Base-by-base conservation (phyloP, 495 filamentous ascomycete genomes). In the Acidiella bohemica region DNA sequence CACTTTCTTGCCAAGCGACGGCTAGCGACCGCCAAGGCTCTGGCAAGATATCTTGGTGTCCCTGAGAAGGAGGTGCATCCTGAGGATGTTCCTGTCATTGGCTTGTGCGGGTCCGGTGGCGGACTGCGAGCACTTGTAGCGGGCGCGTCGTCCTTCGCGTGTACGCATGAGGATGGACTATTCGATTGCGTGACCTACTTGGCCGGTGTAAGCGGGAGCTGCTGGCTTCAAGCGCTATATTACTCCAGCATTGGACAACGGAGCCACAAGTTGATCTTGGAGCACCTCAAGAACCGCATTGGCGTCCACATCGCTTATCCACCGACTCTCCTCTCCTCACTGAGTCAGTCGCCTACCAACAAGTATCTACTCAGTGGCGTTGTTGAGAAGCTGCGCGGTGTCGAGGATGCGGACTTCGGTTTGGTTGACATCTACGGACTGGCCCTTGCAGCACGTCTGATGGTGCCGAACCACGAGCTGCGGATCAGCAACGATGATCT, bases 131-230 rank as follows among this genome's bases (percentile, higher is more conserved):
- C 90, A 0, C 67, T 97, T 34, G 83, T 95, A 7, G 88, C 90
- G 11, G 85, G 90, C 0, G 72, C 83, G 0, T 82, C 86, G 10
- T 93, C 84, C 1, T 81, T 84, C 39, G 62, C 87, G 11, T 81
- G 82, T 22, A 68, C 84, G 4, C 69, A 80, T 19, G 82, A 93
- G 58, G 76, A 78, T 33, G 90, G 90, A 0, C 65, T 97, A 0
- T 93, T 90, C 57, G 84, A 94, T 55, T 94, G 87, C 57, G 71
- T 80, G 0, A 97, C 86, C 0, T 97, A 97, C 53, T 87, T 84
- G 0, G 84, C 90, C 18, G 90, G 90, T 6, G 90, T 97, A 12
- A 88, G 81, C 53, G 90, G 90, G 3, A 90, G 82, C 48, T 95
- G 90, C 57, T 97, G 90, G 90, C 63, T 95, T 22, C 87, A 95